phyloP scores from a whole-genome alignment of 2,329 filamentous ascomycete genomes.

The Colletotrichum scovillei region DNA sequence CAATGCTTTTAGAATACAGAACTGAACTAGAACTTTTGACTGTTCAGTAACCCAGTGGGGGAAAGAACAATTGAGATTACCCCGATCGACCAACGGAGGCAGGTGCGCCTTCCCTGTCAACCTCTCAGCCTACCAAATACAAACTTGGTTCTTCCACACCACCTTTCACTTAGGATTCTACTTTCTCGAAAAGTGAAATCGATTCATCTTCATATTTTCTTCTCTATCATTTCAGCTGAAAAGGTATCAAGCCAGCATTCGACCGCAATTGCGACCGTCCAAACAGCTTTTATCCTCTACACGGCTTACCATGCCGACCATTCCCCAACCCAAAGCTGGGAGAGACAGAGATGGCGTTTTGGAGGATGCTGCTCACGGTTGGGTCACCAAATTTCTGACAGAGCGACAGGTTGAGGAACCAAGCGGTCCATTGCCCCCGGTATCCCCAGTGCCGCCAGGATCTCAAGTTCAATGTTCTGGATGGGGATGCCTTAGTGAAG shows the following conservation, averaged over 20 bases:
- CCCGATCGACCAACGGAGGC: neutral
- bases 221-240: neutral
- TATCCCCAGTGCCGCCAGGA: neutral
- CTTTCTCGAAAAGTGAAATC: too few species aligned
- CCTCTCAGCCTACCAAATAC: neutral
- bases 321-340: neutral
- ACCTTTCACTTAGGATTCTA: neutral
- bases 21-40: neutral
- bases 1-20: neutral
- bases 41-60: neutral
- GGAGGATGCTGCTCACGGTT: neutral
- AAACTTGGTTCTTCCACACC: neutral
- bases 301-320: neutral
- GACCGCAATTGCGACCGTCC: neutral
- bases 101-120: neutral
- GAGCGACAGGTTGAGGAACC: slow-evolving; percentile 16
- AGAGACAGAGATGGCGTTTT: too few species aligned
- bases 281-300: neutral
- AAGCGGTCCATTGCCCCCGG: slow-evolving; percentile 5
- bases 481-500: slow-evolving; percentile 52
- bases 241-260: neutral
- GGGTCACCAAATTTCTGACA: neutral
- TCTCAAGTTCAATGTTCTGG: slow-evolving; percentile 41
- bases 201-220: neutral
- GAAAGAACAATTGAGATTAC: neutral